Evolutionary conservation across 768 basidiomycete genomes (phyloP), one percentile per base, ranked within the genome.

Genomic region (Lactarius akahatsu): DNA sequence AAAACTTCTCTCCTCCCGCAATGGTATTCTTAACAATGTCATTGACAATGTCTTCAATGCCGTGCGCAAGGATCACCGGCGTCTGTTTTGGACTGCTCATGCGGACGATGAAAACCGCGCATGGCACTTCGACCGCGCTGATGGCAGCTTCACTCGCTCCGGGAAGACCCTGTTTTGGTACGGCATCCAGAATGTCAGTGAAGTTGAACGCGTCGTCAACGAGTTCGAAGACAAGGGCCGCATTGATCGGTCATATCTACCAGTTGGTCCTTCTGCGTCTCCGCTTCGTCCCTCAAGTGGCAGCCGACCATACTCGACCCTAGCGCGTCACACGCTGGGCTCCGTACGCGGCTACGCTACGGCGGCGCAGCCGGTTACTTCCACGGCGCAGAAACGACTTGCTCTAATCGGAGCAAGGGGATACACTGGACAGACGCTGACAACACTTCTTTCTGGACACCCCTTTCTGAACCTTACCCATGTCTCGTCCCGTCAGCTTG

Each of bases 111-210:
- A 98, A 79, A 96, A 97, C 78, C 87, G 96, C 47, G 85, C 90
- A 4, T 99, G 97, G 97, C 96, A 99, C 79, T 99, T 98, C 73
- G 96, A 99, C 80, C 88, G 95, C 63, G 94, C 97, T 0, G 96
- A 98, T 71, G 97, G 97, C 0, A 94, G 92, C 77, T 99, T 99
- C 81, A 96, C 95, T 20, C 84, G 97, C 45, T 92, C 92, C 20
- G 96, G 96, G 23, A 88, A 88, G 78, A 95, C 89, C 73, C 78
- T 99, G 74, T 98, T 97, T 85, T 99, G 97, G 96, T 98, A 96
- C 74, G 97, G 97, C 54, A 83, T 98, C 32, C 88, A 90, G 69
- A 92, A 96, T 72, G 87, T 96, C 32, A 85, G 85, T 62, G 96
- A 98, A 77, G 93, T 99, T 34, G 95, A 99, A 83, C 82, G 78